A percentile compares a stretch with the other conserved stretches of the same genome.
Evolutionary conservation across 257 asterid genomes (phyloP).

Genomic region (Pogostemon cablin): DNA sequence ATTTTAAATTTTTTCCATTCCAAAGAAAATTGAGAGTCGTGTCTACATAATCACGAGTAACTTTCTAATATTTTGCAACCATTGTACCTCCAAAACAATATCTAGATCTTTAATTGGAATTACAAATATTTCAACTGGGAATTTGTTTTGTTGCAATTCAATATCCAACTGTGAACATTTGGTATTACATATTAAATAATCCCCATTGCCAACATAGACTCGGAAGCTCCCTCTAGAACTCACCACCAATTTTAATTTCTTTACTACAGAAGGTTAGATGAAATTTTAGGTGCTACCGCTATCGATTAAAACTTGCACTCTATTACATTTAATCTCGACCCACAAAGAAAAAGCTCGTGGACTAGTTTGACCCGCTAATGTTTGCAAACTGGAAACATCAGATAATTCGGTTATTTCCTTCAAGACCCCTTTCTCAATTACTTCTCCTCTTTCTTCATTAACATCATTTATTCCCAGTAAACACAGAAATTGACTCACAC

Average conservation of each 20-base stretch:
- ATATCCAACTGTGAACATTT: background rate
- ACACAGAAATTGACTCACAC: no score
- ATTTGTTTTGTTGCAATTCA: background rate
- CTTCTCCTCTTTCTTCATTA: no score
- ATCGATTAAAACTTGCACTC: background rate
- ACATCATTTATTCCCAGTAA: no score
- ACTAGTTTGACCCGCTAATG: no score
- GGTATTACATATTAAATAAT: background rate
- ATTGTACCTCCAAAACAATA: background rate
- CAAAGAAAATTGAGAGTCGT: background rate
- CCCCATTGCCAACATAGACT: background rate
- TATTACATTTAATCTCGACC: no score
- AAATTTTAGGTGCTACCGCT: background rate
- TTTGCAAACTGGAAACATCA: no score
- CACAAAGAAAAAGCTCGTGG: no score
- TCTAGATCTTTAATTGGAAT: background rate
- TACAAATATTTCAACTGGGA: background rate
- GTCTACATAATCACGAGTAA: background rate
- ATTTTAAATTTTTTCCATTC: background rate
- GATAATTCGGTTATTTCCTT: no score
- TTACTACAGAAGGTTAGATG: background rate
- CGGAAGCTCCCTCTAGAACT: background rate
- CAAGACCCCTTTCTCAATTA: no score
- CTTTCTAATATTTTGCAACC: background rate
- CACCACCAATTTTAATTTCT: background rate